Percentiles rank a stretch among this genome's conserved stretches.
Conservation (phyloP, 352 stramenopile genomes). For the Globisporangium emineosum region DNA sequence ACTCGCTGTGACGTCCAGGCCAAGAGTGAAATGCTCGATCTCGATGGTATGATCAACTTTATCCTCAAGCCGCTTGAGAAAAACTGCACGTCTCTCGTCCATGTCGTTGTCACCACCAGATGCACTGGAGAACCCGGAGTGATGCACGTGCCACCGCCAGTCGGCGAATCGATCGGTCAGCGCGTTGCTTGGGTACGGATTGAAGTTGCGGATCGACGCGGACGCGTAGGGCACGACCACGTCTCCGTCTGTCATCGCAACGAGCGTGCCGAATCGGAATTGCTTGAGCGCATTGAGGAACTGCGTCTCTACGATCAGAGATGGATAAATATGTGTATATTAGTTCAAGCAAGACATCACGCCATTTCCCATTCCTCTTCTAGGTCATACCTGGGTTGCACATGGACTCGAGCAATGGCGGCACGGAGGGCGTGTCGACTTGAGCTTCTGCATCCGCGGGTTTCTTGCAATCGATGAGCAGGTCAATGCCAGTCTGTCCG, state of each 20-base stretch:
- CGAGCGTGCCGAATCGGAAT: constrained; percentile 58
- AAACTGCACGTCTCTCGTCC: constrained; percentile 11
- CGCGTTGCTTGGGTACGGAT: constrained; percentile 53
- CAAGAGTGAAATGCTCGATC: constrained; percentile 15
- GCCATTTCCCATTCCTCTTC: not conserved
- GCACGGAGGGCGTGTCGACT: constrained; percentile 13
- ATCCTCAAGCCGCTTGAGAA: constrained; percentile 35
- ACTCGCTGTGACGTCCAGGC: constrained; percentile 10
- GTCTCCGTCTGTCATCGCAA: constrained; percentile 78
- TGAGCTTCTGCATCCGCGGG: constrained; percentile 14
- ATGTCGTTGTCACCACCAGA: not conserved
- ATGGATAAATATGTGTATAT: not conserved
- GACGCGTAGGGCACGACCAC: constrained; percentile 71
- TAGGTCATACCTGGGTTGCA: constrained; percentile 35
- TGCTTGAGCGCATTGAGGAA: constrained; percentile 52
- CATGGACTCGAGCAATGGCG: constrained; percentile 62
- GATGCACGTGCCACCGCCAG: constrained; percentile 71
- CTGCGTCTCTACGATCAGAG: constrained; percentile 29
- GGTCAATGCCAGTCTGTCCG: constrained; percentile 69
- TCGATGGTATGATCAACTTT: constrained; percentile 45
- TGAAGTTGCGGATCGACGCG: constrained; percentile 68
- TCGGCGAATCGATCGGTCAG: constrained; percentile 48
- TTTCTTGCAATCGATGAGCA: constrained; percentile 47
- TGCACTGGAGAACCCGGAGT: constrained; percentile 48
- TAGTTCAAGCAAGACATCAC: not conserved